A percentile compares a stretch with the other conserved stretches of the same genome.
These are phyloP conservation scores for Chenopodium suecicum DNA, from an alignment of 148 eudicot species.

Conservation along the genomic window DNA sequence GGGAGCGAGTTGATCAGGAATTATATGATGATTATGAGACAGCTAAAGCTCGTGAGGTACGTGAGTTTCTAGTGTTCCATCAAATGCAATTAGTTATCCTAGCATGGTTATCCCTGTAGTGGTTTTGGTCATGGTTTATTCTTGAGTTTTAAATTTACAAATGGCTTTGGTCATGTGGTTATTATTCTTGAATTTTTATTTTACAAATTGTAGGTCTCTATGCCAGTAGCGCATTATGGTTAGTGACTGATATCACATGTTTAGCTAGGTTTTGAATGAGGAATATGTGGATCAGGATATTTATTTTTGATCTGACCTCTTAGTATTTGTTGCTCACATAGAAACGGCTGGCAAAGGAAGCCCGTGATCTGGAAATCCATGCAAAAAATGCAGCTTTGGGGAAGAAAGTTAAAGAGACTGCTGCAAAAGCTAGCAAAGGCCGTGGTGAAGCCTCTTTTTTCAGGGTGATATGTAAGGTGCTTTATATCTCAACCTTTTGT, in stretches of 20 bases:
- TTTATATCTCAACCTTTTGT: neutral
- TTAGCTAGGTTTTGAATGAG: neutral
- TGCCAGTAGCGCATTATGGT: neutral
- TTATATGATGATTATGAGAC: conserved; percentile 92
- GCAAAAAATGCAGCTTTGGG: conserved; percentile 86
- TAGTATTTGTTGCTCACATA: conserved; percentile 16
- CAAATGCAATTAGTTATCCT: neutral
- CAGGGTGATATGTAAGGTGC: conserved; percentile 95
- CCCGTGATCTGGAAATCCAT: conserved; percentile 72
- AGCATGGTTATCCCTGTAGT: neutral
- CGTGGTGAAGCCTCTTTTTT: conserved; percentile 97
- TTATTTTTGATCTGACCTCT: neutral
- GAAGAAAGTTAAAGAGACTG: conserved; percentile 75
- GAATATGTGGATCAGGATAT: neutral
- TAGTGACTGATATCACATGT: neutral
- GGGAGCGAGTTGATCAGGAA: conserved; percentile 79
- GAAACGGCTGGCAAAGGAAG: conserved; percentile 96
- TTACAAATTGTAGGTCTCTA: neutral
- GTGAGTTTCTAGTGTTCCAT: conserved; percentile 24
- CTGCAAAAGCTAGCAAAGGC: conserved; percentile 60
- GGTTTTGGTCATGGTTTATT: neutral
- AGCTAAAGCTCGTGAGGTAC: conserved; percentile 87
- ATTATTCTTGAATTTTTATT: neutral
- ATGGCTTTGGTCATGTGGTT: neutral
- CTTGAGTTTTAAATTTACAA: neutral